Conservation (phyloP, 1,284 basidiomycete genomes). For the Pulchroboletus neoregius region DNA sequence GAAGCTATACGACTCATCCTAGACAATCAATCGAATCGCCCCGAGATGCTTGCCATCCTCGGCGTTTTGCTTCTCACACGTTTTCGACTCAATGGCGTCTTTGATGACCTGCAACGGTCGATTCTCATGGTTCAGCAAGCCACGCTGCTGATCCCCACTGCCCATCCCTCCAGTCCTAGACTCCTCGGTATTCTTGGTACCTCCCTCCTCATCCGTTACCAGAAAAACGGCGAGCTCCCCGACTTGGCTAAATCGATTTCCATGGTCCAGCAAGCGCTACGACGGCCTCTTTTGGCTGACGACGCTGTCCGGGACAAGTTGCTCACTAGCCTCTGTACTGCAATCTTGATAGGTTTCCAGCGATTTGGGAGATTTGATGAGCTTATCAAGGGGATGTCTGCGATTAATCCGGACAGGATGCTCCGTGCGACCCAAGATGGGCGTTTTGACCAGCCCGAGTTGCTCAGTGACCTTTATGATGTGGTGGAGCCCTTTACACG, state of each 20-base stretch:
- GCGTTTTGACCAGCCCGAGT: neutral
- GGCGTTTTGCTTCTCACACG: neutral
- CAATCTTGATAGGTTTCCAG: neutral
- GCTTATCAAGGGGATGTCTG: neutral
- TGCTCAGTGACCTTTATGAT: neutral
- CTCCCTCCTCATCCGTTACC: neutral
- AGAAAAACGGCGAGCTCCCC: neutral
- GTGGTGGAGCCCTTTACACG: neutral
- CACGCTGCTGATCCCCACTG: neutral
- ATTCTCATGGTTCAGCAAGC: neutral
- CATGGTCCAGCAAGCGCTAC: neutral
- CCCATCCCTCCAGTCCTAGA: neutral
- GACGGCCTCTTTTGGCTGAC: no score
- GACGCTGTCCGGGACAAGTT: neutral
- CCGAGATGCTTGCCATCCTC: neutral
- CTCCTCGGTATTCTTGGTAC: neutral
- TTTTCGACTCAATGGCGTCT: neutral
- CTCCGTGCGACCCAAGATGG: neutral
- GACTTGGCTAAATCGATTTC: conserved; percentile 3
- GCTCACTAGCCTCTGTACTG: neutral
- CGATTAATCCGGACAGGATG: neutral
- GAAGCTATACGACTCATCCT: neutral
- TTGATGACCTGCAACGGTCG: neutral
- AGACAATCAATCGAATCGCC: neutral
- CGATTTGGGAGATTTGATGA: neutral